Conservation (phyloP, 1,139 yeast genomes). For the Kodamaea sp. region DNA sequence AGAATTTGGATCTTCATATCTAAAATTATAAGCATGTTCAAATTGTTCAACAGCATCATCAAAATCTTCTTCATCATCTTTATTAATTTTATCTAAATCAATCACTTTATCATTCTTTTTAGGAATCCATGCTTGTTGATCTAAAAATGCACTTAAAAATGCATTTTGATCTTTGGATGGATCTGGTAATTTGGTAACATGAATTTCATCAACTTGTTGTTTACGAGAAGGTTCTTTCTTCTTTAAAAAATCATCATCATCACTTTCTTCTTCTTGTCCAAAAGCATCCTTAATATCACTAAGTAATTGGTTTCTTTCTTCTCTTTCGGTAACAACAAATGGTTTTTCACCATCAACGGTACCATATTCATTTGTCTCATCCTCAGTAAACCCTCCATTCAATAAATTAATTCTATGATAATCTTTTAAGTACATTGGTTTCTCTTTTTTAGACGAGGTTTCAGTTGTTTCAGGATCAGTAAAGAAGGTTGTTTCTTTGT, state of each 20-base stretch:
- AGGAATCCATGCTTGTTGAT: conserved; percentile 88
- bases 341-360: conserved; percentile 60
- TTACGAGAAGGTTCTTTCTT: conserved; percentile 42
- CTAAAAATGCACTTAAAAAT: conserved; percentile 70
- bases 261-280: conserved; percentile 41
- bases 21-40: conserved; percentile 89
- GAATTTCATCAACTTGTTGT: conserved; percentile 19
- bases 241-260: conserved; percentile 43
- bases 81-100: conserved; percentile 53
- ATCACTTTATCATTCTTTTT: conserved; percentile 50
- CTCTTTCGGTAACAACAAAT: conserved; percentile 69
- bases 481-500: conserved; percentile 68
- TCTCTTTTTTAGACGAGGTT: conserved; percentile 41
- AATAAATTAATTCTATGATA: conserved; percentile 83
- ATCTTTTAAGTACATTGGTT: conserved; percentile 87
- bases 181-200: conserved; percentile 50
- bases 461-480: conserved; percentile 47
- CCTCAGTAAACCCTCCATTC: conserved; percentile 53
- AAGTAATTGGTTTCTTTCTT: conserved; percentile 67
- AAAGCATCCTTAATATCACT: conserved; percentile 73
- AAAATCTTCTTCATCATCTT: conserved; percentile 79
- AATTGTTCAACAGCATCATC: conserved; percentile 89
- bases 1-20: conserved; percentile 88
- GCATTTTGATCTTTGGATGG: conserved; percentile 62
- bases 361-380: conserved; percentile 41